phyloP scores from a whole-genome alignment of 768 basidiomycete genomes.

The Leucocoprinus sp. region DNA sequence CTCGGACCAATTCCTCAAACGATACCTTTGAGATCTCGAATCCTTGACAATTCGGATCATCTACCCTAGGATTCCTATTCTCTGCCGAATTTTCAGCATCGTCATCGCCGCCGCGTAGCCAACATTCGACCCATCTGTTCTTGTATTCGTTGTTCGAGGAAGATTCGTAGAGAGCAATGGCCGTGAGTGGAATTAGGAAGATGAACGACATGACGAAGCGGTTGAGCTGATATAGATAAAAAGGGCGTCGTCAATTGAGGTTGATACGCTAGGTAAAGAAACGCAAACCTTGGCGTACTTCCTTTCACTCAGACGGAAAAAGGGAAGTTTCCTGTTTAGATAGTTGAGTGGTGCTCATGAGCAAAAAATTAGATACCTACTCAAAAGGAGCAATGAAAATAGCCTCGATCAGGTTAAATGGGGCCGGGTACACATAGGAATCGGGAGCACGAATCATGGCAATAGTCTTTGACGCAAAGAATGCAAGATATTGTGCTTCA shows the following conservation, averaged over 20 bases:
- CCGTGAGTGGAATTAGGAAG: constrained; percentile 73
- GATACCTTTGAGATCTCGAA: constrained; percentile 61
- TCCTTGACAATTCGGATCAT: constrained; percentile 45
- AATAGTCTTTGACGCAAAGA: constrained; percentile 83
- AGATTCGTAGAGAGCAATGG: constrained; percentile 74
- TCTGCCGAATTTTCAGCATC: constrained; percentile 46
- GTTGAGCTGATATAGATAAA: constrained; percentile 47
- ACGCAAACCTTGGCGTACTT: constrained; percentile 48
- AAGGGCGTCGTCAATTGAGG: not conserved
- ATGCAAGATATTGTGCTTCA: constrained; percentile 83
- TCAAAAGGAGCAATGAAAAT: constrained; percentile 80
- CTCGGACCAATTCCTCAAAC: constrained; percentile 61
- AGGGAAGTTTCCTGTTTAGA: constrained; percentile 31
- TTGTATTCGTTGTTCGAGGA: constrained; percentile 34
- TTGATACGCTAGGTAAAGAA: not conserved
- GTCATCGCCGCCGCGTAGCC: constrained; percentile 57
- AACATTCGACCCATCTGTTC: constrained; percentile 57
- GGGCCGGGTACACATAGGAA: constrained; percentile 82
- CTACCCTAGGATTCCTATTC: constrained; percentile 52
- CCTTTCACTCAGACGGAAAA: constrained; percentile 35
- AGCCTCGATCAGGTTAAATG: constrained; percentile 84
- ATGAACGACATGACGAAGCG: constrained; percentile 65
- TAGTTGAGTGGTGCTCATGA: not conserved
- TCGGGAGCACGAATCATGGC: constrained; percentile 83
- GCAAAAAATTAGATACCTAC: constrained; percentile 36